Conservation (phyloP, 2,329 filamentous ascomycete species). For the Colletotrichum plurivorum region DNA sequence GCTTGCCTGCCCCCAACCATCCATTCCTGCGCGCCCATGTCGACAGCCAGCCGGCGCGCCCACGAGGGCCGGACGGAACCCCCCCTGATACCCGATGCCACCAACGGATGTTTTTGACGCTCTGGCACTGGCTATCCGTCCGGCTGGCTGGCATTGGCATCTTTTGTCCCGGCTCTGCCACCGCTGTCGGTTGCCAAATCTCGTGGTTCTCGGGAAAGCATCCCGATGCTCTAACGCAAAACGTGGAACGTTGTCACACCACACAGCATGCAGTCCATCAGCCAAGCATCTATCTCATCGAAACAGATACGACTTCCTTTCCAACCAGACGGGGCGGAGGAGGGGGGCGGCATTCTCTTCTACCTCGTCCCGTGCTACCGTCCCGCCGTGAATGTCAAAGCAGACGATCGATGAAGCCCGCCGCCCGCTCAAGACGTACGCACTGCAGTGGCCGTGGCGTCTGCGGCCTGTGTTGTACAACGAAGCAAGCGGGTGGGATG, state of each 20-base stretch:
- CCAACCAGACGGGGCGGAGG: neutral
- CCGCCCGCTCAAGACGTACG: constrained; percentile 7
- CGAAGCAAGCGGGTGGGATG: constrained; percentile 9
- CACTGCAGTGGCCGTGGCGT: constrained; percentile 1
- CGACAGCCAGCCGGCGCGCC: no score
- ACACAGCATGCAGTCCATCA: constrained; percentile 5
- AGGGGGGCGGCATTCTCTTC: neutral
- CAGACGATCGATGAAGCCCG: constrained; percentile 7
- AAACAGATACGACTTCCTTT: neutral
- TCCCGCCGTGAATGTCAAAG: neutral
- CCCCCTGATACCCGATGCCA: neutral
- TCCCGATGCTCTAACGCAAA: neutral
- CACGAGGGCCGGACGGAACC: neutral
- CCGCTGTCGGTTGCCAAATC: neutral
- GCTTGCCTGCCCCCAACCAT: neutral
- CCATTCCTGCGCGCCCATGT: neutral
- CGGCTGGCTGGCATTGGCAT: neutral
- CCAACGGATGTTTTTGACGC: neutral
- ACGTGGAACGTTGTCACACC: constrained; percentile 4
- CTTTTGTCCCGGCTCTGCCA: neutral
- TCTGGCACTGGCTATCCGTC: no score
- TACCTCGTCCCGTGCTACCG: constrained; percentile 2
- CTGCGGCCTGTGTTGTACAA: constrained; percentile 20
- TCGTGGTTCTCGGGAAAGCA: neutral
- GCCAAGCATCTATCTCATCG: neutral